Evolutionary conservation across 495 filamentous ascomycete species (phyloP).

Genomic region (Daldinia grandis): DNA sequence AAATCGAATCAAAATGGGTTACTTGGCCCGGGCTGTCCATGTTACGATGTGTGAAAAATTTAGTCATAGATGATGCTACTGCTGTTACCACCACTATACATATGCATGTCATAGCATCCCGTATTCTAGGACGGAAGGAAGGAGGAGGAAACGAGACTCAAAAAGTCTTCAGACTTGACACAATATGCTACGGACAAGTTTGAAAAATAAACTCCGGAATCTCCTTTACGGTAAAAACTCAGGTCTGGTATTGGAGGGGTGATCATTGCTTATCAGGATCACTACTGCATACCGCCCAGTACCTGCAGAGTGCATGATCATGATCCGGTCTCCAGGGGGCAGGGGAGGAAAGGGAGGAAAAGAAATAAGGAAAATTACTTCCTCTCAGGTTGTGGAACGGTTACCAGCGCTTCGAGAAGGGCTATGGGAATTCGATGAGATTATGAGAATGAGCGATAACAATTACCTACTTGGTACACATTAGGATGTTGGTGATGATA

Average conservation of each 20-base stretch:
- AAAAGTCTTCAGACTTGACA: background rate
- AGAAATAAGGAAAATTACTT: background rate
- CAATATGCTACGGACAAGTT: background rate
- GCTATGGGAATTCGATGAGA: constrained; percentile 1
- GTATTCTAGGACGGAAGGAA: constrained; percentile 3
- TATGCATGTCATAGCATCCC: constrained; percentile 1
- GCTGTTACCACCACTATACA: background rate
- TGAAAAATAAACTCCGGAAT: background rate
- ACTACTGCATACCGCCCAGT: constrained; percentile 30
- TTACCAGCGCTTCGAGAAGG: constrained; percentile 20
- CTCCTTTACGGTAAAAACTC: background rate
- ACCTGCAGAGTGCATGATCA: constrained; percentile 33
- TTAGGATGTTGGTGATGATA: background rate
- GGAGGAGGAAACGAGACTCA: background rate
- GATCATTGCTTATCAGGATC: constrained; percentile 27
- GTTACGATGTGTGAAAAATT: background rate
- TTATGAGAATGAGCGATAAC: background rate
- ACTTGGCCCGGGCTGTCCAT: background rate
- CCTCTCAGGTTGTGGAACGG: constrained; percentile 14
- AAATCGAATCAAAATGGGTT: background rate
- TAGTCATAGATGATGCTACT: background rate
- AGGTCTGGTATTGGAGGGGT: constrained; percentile 10
- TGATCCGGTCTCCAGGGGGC: background rate
- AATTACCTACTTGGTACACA: background rate
- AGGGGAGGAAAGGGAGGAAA: background rate